phyloP scores from a whole-genome alignment of 352 stramenopile species.

The Globisporangium spiculum region DNA sequence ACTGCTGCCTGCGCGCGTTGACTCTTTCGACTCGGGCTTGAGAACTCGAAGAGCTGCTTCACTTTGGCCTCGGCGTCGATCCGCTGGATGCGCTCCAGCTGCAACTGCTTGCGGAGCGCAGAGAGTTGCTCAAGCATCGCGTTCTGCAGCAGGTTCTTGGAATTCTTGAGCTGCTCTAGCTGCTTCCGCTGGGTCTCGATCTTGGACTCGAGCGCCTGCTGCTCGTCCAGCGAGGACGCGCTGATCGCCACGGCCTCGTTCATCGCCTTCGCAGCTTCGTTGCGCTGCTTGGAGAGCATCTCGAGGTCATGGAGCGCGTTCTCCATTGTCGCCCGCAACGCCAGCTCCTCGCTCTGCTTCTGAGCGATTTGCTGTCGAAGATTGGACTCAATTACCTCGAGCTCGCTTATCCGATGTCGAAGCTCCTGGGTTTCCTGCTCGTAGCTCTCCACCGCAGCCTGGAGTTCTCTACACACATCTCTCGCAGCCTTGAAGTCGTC shows the following conservation, averaged over 20 bases:
- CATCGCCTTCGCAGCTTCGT: slow-evolving; percentile 78
- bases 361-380: slow-evolving; percentile 40
- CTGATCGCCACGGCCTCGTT: slow-evolving; percentile 84
- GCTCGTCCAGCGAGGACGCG: slow-evolving; percentile 74
- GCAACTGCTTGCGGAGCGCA: slow-evolving; percentile 71
- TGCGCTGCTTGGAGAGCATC: slow-evolving; percentile 62
- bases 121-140: slow-evolving; percentile 83
- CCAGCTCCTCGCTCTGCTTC: slow-evolving; percentile 45
- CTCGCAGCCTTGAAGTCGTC: slow-evolving; percentile 55
- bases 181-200: slow-evolving; percentile 64
- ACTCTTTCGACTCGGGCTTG: slow-evolving; percentile 9
- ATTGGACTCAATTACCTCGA: slow-evolving; percentile 29
- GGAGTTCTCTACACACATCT: slow-evolving; percentile 46
- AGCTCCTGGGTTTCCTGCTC: slow-evolving; percentile 27
- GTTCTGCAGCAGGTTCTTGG: slow-evolving; percentile 77
- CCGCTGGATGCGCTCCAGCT: slow-evolving; percentile 60
- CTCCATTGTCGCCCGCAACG: slow-evolving; percentile 64
- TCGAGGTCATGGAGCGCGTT: slow-evolving; percentile 60
- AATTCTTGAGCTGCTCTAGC: slow-evolving; percentile 71
- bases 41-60: slow-evolving; percentile 39
- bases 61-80: slow-evolving; percentile 70
- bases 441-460: slow-evolving; percentile 39
- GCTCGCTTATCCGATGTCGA: slow-evolving; percentile 20
- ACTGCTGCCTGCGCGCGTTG: slow-evolving; percentile 1
- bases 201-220: slow-evolving; percentile 58